Conservation (phyloP, 1,284 basidiomycete species). For the Rhodotorula sp. region DNA sequence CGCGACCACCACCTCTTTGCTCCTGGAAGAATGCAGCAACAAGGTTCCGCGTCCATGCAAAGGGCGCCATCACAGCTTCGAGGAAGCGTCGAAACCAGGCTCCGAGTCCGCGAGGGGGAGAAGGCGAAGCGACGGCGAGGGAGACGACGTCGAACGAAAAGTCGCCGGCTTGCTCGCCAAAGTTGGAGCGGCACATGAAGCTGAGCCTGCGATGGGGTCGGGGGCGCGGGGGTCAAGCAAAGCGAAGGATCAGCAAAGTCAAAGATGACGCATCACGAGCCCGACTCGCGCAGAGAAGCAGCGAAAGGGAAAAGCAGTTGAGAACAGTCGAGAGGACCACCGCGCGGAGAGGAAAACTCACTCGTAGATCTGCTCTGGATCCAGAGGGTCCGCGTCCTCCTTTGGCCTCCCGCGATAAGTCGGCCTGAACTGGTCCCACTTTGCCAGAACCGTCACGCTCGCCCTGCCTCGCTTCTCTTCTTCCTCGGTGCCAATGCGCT, state of each 20-base stretch:
- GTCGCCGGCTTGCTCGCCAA: conserved; percentile 50
- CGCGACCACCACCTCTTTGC: too few relatives aligned
- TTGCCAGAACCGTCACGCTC: conserved; percentile 40
- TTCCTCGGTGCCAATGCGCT: not conserved
- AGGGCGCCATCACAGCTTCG: too few relatives aligned
- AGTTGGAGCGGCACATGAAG: conserved; percentile 51
- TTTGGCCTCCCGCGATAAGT: conserved; percentile 51
- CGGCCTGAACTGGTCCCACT: conserved; percentile 51
- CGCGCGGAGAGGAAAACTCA: not conserved
- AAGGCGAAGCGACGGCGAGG: conserved; percentile 25
- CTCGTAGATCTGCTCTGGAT: conserved; percentile 46
- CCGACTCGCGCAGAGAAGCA: not conserved
- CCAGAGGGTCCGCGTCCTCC: conserved; percentile 45
- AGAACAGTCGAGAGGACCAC: too few relatives aligned
- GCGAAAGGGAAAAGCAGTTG: too few relatives aligned
- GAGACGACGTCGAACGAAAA: conserved; percentile 46
- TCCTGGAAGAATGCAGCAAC: too few relatives aligned
- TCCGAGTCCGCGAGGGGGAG: too few relatives aligned
- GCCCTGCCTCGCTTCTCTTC: conserved; percentile 6
- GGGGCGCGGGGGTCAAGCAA: too few relatives aligned
- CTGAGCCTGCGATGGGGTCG: conserved; percentile 36
- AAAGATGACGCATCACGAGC: too few relatives aligned
- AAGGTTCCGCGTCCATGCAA: too few relatives aligned
- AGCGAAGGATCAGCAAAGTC: not conserved
- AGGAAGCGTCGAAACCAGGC: too few relatives aligned